Evolutionary conservation across 2,329 filamentous ascomycete species (phyloP).

Genomic region (Dryadomyces quercivorus): DNA sequence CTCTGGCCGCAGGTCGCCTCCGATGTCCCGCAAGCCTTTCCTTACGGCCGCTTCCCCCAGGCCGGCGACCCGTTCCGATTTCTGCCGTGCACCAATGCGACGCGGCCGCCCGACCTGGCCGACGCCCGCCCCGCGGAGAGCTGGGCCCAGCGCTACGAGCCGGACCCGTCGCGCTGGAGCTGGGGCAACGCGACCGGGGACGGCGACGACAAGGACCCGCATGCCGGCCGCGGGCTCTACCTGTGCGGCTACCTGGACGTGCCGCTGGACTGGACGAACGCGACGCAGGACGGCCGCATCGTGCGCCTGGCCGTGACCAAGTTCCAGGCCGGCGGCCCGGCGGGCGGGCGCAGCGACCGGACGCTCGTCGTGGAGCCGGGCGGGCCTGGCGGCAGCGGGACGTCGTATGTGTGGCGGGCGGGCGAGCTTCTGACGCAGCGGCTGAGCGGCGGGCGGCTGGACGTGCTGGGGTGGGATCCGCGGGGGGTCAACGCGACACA

Average conservation of each 20-base stretch:
- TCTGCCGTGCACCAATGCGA: constrained; percentile 31
- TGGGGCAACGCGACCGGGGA: constrained; percentile 23
- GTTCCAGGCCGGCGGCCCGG: constrained; percentile 33
- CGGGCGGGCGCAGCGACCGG: constrained; percentile 23
- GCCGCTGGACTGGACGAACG: constrained; percentile 34
- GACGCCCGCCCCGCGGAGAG: constrained; percentile 22
- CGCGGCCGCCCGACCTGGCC: constrained; percentile 27
- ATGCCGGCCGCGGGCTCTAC: constrained; percentile 29
- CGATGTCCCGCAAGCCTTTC: neutral
- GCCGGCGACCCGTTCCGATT: constrained; percentile 32
- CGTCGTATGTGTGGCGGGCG: constrained; percentile 24
- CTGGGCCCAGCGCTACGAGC: constrained; percentile 30
- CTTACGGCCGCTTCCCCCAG: constrained; percentile 24
- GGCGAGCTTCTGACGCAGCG: constrained; percentile 26
- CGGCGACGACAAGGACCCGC: constrained; percentile 16
- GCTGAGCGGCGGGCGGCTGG: constrained; percentile 29
- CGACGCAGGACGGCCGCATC: constrained; percentile 26
- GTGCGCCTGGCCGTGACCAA: constrained; percentile 35
- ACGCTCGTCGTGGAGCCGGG: constrained; percentile 39
- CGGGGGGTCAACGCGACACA: constrained; percentile 36
- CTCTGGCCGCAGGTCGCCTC: neutral
- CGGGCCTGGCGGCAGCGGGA: constrained; percentile 34
- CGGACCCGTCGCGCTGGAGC: constrained; percentile 31
- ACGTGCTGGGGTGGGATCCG: constrained; percentile 43
- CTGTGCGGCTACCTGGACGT: constrained; percentile 36